Evolutionary conservation across 306 rosid species (phyloP), one percentile per base, ranked within the genome.

Genomic region (Pterocarpus santalinus): DNA sequence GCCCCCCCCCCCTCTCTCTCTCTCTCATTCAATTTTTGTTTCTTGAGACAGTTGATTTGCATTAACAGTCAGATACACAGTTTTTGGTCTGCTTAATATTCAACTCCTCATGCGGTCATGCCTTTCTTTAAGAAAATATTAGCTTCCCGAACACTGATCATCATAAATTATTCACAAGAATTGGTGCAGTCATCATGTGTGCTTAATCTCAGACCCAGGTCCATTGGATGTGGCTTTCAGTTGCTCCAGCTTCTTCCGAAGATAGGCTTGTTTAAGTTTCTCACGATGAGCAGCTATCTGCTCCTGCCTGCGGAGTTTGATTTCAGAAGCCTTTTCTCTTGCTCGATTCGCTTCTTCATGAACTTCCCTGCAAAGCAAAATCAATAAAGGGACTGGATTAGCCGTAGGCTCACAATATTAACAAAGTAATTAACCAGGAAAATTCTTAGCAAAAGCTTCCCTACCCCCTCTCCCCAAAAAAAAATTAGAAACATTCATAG

Each of bases 311-410:
- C 88, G 92, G 52, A 77, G 60, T 86, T 91, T 94, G 56, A 94
- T 80, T 74, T 92, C 93, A n/a, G 96, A 88, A 11, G 92, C 92
- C 88, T 90, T 92, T 69, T 85, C 93, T 85, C 98, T 88, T 5
- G 93, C 97, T 79, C 73, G 89, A 82, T 85, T 94, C 16, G 89
- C 98, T 88, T 94, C 98, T 82, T 92, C 93, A 49, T 94, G 98
- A 62, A 91, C 98, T 81, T 95, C 99, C 96, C 98, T 95, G 82
- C 34, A 83, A 61, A 86, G 72, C 64, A 82, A 74, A 28, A 74
- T 41, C 69, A 68, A 44, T 34, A 43, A 13, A 46, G 67, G 77
- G 32, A 73, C 8, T 41, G 36, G 80, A 73, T 73, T 63, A 75
- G 47, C 63, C 72, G 10, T 16, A 79, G 22, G 17, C 14, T 52